Conservation (phyloP, 768 basidiomycete species). For the Phylloporus scabripes region DNA sequence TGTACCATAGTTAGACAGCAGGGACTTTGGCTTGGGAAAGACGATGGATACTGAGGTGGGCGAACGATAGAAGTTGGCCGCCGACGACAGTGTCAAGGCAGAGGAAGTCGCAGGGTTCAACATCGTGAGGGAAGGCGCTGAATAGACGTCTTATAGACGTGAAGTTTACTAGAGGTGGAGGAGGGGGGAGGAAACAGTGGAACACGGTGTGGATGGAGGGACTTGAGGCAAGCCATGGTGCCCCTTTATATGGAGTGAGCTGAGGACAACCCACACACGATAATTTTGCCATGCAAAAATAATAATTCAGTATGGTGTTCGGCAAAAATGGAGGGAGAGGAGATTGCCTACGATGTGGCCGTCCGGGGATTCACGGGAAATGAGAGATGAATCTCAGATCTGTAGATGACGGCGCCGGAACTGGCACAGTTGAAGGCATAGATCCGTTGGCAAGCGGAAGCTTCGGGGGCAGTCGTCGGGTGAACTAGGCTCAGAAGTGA, state of each 20-base stretch:
- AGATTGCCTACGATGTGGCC: slow-evolving; percentile 29
- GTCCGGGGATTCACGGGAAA: slow-evolving; percentile 34
- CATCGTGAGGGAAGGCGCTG: slow-evolving; percentile 15
- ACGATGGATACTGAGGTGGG: slow-evolving; percentile 28
- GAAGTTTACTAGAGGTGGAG: not conserved
- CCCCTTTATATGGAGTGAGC: slow-evolving; percentile 30
- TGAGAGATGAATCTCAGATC: slow-evolving; percentile 28
- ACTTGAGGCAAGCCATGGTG: slow-evolving; percentile 4
- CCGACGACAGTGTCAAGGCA: slow-evolving; percentile 26
- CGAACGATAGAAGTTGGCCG: slow-evolving; percentile 31
- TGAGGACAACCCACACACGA: slow-evolving; percentile 21
- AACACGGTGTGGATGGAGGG: slow-evolving; percentile 12
- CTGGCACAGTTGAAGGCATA: slow-evolving; percentile 26
- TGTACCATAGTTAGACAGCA: slow-evolving; percentile 27
- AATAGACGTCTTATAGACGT: not conserved
- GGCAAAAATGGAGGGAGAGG: slow-evolving; percentile 31
- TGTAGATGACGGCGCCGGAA: slow-evolving; percentile 25
- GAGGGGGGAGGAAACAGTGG: not conserved
- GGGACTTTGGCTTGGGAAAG: slow-evolving; percentile 26
- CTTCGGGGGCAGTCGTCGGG: slow-evolving; percentile 16
- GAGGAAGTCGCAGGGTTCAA: slow-evolving; percentile 30
- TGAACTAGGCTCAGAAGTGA: slow-evolving; percentile 16
- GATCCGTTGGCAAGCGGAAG: slow-evolving; percentile 24
- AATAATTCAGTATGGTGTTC: slow-evolving; percentile 24
- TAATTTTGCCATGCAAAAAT: slow-evolving; percentile 17